phyloP scores from a whole-genome alignment of 495 filamentous ascomycete genomes.

The Tuber aestivum region DNA sequence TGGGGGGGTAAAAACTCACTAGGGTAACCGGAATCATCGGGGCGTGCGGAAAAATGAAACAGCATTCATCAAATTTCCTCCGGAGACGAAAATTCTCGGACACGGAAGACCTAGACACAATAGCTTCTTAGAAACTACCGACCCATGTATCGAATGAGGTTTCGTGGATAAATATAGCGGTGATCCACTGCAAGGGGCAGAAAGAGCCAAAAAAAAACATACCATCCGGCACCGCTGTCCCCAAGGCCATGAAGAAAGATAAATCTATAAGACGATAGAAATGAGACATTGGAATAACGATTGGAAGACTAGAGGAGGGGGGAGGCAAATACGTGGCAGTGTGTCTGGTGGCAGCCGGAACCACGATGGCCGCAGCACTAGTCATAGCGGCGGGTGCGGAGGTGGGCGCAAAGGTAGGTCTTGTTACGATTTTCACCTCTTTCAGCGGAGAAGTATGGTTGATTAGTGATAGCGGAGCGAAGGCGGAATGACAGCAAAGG shows the following conservation, averaged over 20 bases:
- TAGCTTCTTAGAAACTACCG: constrained; percentile 13
- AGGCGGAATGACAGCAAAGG: neutral
- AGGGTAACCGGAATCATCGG: constrained; percentile 80
- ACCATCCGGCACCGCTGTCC: constrained; percentile 73
- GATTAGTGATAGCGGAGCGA: neutral
- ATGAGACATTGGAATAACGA: constrained; percentile 14
- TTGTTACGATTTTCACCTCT: neutral
- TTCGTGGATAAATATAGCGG: neutral
- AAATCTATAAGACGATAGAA: constrained; percentile 46
- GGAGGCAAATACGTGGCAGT: constrained; percentile 60
- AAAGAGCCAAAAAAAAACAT: constrained; percentile 26
- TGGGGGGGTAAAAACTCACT: constrained; percentile 50
- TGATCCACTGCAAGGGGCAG: neutral
- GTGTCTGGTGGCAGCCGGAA: constrained; percentile 82
- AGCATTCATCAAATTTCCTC: constrained; percentile 76
- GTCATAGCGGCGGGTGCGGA: constrained; percentile 28
- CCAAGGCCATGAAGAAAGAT: constrained; percentile 91
- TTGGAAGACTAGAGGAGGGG: neutral
- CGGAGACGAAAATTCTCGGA: constrained; percentile 86
- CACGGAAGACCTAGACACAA: constrained; percentile 55
- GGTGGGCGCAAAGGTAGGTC: constrained; percentile 4
- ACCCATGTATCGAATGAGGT: neutral
- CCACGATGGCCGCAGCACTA: constrained; percentile 57
- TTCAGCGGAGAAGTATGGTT: neutral
- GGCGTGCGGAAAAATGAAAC: constrained; percentile 93